These are phyloP conservation scores for Camelina hispida DNA, from an alignment of 345 rosid species.

Conservation along the genomic window DNA sequence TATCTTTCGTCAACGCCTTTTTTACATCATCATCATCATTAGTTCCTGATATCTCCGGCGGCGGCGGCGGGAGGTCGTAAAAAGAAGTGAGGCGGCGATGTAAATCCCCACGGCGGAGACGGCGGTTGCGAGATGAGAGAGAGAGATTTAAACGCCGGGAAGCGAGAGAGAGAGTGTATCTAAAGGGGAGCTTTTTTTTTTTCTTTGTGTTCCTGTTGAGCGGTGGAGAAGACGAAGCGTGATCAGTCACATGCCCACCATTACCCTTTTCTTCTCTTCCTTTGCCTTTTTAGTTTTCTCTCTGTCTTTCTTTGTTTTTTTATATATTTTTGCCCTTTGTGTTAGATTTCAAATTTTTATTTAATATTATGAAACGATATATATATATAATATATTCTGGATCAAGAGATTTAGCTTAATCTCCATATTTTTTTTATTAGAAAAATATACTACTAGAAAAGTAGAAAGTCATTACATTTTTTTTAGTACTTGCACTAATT, in stretches of 20 bases:
- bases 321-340: too few species aligned
- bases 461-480: background rate
- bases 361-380: background rate
- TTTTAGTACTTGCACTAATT: background rate
- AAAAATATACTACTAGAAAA: background rate
- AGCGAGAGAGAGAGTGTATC: constrained; percentile 15
- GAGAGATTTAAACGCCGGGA: constrained; percentile 32
- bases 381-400: background rate
- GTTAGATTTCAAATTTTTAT: constrained; percentile 31
- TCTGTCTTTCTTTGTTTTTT: constrained; percentile 10
- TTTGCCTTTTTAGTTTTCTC: constrained; percentile 1
- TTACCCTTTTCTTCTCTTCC: constrained; percentile 23
- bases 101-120: background rate
- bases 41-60: background rate
- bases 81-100: background rate
- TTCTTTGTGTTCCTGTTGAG: background rate
- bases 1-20: constrained; percentile 23
- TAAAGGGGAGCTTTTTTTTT: background rate
- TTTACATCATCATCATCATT: constrained; percentile 15
- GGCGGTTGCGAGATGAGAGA: constrained; percentile 29
- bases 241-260: constrained; percentile 41
- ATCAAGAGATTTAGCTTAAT: constrained; percentile 8
- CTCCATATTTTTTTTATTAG: background rate
- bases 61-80: constrained; percentile 3
- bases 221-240: constrained; percentile 48